Evolutionary conservation across 1,284 basidiomycete species (phyloP), one percentile per base, ranked within the genome.

Genomic region (Neonothopanus nambi): DNA sequence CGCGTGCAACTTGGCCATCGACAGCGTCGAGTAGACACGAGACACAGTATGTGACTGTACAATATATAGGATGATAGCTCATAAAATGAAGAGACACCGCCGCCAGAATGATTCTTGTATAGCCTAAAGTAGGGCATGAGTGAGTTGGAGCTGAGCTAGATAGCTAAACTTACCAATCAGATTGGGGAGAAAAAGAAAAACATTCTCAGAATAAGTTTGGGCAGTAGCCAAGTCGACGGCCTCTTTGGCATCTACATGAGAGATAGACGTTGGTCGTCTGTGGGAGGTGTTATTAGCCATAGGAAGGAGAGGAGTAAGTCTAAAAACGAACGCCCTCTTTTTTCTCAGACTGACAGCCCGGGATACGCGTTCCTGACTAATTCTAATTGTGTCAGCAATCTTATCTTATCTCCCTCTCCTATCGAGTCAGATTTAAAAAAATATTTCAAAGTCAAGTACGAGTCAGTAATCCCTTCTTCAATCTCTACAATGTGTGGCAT

Each of bases 21-120:
- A 95, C 89, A 15, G 93, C 97, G 67, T 99, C 97, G 58, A 99
- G 79, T 38, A 99, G 78, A 67, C 91, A 95, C n/a, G 94, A 97
- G 53, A 98, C 73, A 58, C 86, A 84, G 71, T 99, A 99, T 41
- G 93, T 79, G 37, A 95, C 68, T 0, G 95, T 98, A 75, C 93
- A 97, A 61, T 88, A 87, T 67, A 91, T 93, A 7, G 97, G 97
- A 68, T 98, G 91, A 57, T 88, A 89, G 64, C 86, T 91, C 96
- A 99, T 99, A 70, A 85, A 97, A 71, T 92, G 89, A 24, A 99
- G 78, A 5, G 95, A 89, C 21, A 95, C 73, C 0, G 86, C 97
- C 8, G 96, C 97, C 39, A 98, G 82, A 59, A 99, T 80, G 63
- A 99, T 81, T 47, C 97, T 89, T 17, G 88, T 80, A 71, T 99